Conservation (phyloP, 306 rosid species). For the Glycine tomentella region DNA sequence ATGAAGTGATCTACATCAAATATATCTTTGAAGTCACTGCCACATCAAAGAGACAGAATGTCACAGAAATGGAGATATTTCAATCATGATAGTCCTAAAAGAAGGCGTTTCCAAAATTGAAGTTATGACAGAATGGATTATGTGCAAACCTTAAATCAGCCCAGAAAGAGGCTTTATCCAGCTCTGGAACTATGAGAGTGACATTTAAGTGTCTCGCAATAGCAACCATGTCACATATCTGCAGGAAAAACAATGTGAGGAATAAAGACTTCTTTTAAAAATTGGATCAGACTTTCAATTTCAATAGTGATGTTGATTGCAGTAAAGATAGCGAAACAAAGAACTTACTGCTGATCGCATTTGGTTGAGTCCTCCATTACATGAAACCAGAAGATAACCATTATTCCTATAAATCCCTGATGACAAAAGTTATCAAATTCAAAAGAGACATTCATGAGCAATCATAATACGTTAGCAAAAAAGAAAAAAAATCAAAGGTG, state of each 20-base stretch:
- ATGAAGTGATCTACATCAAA: constrained; percentile 74
- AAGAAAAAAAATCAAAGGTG: neutral
- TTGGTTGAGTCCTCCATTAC: constrained; percentile 92
- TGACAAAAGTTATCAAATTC: constrained; percentile 34
- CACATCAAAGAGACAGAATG: constrained; percentile 4
- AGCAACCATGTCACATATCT: constrained; percentile 94
- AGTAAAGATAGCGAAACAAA: constrained; percentile 31
- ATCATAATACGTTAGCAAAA: neutral
- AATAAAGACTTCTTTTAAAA: neutral
- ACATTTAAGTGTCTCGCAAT: constrained; percentile 78
- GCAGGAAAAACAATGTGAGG: constrained; percentile 43
- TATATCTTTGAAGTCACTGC: constrained; percentile 79
- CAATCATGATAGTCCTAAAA: neutral
- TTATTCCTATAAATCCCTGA: constrained; percentile 77
- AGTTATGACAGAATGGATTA: constrained; percentile 13
- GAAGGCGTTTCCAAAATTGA: neutral
- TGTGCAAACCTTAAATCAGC: constrained; percentile 71
- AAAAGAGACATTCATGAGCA: constrained; percentile 7
- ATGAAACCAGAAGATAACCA: constrained; percentile 84
- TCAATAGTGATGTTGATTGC: constrained; percentile 1
- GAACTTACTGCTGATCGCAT: constrained; percentile 87
- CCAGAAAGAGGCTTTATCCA: constrained; percentile 89
- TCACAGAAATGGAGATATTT: constrained; percentile 16
- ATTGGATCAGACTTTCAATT: neutral
- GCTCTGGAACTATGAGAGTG: constrained; percentile 84